Evolutionary conservation across 768 basidiomycete species (phyloP).

Genomic region (Arthromyces matolae): DNA sequence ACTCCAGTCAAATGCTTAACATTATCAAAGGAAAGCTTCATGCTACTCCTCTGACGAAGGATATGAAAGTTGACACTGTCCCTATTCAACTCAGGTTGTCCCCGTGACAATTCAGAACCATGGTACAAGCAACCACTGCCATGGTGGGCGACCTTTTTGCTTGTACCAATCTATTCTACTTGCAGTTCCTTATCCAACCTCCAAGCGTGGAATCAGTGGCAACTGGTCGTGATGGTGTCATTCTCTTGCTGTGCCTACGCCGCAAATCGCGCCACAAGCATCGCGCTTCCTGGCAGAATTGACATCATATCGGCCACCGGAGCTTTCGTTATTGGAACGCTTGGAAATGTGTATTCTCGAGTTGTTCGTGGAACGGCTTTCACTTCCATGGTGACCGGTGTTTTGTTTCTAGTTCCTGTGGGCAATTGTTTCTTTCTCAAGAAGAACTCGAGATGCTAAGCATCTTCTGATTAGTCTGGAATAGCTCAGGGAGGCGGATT

Average conservation of each 20-base stretch:
- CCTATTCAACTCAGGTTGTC: constrained; percentile 63
- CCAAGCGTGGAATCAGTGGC: constrained; percentile 65
- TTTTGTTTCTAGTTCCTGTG: constrained; percentile 87
- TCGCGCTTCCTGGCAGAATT: constrained; percentile 59
- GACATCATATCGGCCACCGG: constrained; percentile 78
- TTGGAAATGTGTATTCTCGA: constrained; percentile 81
- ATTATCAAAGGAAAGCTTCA: constrained; percentile 43
- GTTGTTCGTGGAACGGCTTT: constrained; percentile 78
- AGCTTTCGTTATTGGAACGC: constrained; percentile 72
- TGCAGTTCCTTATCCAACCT: constrained; percentile 75
- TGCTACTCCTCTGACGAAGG: background rate
- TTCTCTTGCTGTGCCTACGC: constrained; percentile 76
- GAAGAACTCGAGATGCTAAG: no score
- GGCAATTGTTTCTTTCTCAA: no score
- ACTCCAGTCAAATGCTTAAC: constrained; percentile 35
- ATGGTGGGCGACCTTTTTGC: constrained; percentile 73
- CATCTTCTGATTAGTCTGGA: constrained; percentile 48
- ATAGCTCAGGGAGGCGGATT: constrained; percentile 74
- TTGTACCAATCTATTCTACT: constrained; percentile 75
- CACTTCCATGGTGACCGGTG: constrained; percentile 89
- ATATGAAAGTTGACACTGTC: background rate
- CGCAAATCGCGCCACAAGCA: constrained; percentile 61
- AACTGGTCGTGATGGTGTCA: constrained; percentile 72
- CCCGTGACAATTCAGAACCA: constrained; percentile 67
- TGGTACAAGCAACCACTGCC: constrained; percentile 80